Base-by-base conservation (phyloP, 306 rosid species). In the Lathyrus oleraceus region DNA sequence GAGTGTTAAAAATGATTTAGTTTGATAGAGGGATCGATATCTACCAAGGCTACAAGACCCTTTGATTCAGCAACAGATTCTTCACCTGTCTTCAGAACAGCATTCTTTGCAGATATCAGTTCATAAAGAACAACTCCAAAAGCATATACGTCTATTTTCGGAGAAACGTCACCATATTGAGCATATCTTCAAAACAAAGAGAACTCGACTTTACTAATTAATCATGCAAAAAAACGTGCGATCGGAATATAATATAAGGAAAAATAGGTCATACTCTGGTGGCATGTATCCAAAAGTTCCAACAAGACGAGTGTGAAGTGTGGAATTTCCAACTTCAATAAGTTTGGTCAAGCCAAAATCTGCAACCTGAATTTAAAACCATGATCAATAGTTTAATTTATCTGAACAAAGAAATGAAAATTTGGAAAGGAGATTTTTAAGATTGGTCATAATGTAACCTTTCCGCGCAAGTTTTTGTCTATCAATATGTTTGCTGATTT, bases 211-310 rank as follows among this genome's bases (percentile, higher is more conserved):
- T 7, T 35, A 35, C 39, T 35, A 0, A 35, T 35, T 35, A 35
- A 35, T 35, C 39, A 6, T 35, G 39, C 2, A 0, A 35, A 8
- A 8, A 35, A 35, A 2, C 0, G 39, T 35, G 39, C 10, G 10
- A 10, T 35, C 0, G 39, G 7, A 35, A 35, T 35, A 35, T 32
- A 48, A 40, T 43, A 65, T 49, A 61, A 20, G 3, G 17, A 2
- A 67, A 67, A 70, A 23, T 1, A n/a, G 14, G 38, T 56, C 95
- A 71, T 86, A 89, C 97, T 92, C 96, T 0, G 97, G 97, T 9
- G 97, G 95, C 97, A 92, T 92, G 81, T 92, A 92, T 79, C 96
- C 96, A 69, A 92, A 92, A 67, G 97, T 92, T 79, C 97, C 97
- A 61, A 89, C 96, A 40, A 86, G 92, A 61, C 88, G 90, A 6